phyloP scores from a whole-genome alignment of 1,284 basidiomycete species.

The Cutaneotrichosporon spelunceum region DNA sequence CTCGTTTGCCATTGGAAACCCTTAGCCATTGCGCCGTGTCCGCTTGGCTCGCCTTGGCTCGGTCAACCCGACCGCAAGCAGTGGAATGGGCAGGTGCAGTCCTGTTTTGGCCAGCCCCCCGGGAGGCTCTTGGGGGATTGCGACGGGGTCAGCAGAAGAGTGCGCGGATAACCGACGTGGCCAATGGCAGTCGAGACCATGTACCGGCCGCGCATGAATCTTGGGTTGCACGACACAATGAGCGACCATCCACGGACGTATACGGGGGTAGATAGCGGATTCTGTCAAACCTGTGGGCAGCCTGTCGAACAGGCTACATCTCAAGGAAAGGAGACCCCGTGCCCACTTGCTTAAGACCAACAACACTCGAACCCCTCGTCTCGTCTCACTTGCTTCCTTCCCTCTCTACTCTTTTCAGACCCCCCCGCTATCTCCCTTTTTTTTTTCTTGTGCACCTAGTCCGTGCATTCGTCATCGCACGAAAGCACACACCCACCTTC shows the following conservation, averaged over 20 bases:
- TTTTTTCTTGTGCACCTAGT: slow-evolving; percentile 3
- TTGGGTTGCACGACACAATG: too few species aligned
- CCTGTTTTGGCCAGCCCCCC: background rate
- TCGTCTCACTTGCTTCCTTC: slow-evolving; percentile 4
- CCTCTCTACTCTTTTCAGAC: background rate
- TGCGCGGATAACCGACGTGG: background rate
- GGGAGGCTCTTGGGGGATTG: background rate
- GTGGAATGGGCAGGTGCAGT: background rate
- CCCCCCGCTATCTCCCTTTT: background rate
- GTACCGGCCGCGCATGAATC: background rate
- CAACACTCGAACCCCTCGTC: background rate
- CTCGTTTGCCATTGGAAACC: background rate
- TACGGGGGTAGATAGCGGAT: too few species aligned
- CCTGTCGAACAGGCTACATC: too few species aligned
- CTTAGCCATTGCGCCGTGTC: background rate
- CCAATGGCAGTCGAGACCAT: background rate
- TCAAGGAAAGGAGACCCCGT: background rate
- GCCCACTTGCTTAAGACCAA: slow-evolving; percentile 4
- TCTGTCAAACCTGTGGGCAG: too few species aligned
- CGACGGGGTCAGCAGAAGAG: background rate
- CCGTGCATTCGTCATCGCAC: slow-evolving; percentile 9
- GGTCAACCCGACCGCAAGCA: background rate
- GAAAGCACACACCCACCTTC: slow-evolving; percentile 8
- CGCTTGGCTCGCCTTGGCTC: background rate
- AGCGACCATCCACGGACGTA: too few species aligned